phyloP scores from a whole-genome alignment of 2,329 filamentous ascomycete genomes.

The Penicillium italicum region DNA sequence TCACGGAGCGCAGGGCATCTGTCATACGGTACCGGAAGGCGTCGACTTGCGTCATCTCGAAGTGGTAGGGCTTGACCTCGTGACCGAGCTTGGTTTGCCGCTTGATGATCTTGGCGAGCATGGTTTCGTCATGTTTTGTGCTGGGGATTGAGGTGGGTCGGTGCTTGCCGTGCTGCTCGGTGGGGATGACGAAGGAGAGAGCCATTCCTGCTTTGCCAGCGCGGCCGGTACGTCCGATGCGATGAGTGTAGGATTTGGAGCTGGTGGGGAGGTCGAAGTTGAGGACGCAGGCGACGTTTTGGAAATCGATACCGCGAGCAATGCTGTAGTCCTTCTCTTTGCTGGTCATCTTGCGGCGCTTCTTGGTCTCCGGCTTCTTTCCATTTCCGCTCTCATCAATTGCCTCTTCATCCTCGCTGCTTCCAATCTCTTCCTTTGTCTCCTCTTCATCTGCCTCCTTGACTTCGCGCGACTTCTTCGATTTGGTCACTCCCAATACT shows the following conservation, averaged over 20 bases:
- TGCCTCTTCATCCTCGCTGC: slow-evolving; percentile 40
- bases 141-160: slow-evolving; percentile 75
- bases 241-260: slow-evolving; percentile 92
- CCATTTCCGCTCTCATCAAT: slow-evolving; percentile 30
- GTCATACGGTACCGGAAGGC: slow-evolving; percentile 93
- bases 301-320: slow-evolving; percentile 94
- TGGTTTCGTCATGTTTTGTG: slow-evolving; percentile 77
- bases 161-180: slow-evolving; percentile 80
- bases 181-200: slow-evolving; percentile 88
- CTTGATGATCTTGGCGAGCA: slow-evolving; percentile 73
- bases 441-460: slow-evolving; percentile 26
- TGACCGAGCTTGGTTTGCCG: slow-evolving; percentile 75
- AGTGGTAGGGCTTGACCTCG: slow-evolving; percentile 83
- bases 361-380: slow-evolving; percentile 41
- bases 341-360: slow-evolving; percentile 61
- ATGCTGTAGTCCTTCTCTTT: slow-evolving; percentile 89
- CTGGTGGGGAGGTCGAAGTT: slow-evolving; percentile 93
- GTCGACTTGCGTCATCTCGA: slow-evolving; percentile 91
- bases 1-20: slow-evolving; percentile 86
- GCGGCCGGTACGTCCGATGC: slow-evolving; percentile 87
- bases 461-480: slow-evolving; percentile 30
- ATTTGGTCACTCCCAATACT: slow-evolving; percentile 59
- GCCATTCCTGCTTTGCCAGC: slow-evolving; percentile 92
- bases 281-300: slow-evolving; percentile 88
- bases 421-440: slow-evolving; percentile 30